phyloP scores from a whole-genome alignment of 495 filamentous ascomycete genomes.

The Trichoderma orchidacearum region DNA sequence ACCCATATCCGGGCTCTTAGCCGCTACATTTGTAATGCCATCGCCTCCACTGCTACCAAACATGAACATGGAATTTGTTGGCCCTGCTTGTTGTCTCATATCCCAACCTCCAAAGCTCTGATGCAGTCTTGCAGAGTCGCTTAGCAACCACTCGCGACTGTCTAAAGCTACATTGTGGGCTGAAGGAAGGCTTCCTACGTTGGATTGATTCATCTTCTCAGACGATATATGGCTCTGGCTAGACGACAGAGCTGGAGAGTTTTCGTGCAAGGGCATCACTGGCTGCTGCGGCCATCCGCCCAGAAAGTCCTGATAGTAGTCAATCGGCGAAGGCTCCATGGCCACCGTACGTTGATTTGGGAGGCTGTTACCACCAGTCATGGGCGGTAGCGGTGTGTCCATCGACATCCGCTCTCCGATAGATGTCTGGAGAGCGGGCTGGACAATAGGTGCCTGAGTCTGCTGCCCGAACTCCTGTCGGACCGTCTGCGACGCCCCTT shows the following conservation, averaged over 20 bases:
- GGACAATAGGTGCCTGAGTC: background rate
- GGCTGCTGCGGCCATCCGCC: background rate
- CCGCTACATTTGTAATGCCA: background rate
- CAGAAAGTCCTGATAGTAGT: background rate
- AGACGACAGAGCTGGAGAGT: background rate
- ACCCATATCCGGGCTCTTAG: background rate
- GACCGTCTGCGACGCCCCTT: constrained; percentile 8
- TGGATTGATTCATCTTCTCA: background rate
- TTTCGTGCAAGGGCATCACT: background rate
- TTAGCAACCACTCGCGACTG: background rate
- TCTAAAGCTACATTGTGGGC: background rate
- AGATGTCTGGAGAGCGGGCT: background rate
- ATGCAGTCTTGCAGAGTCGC: background rate
- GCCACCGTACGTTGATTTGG: background rate
- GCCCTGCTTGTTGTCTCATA: background rate
- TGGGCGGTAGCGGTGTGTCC: background rate
- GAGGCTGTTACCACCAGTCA: background rate
- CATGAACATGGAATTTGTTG: background rate
- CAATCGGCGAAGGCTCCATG: background rate
- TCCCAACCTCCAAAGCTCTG: background rate
- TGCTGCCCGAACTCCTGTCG: constrained; percentile 2
- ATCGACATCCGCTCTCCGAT: background rate
- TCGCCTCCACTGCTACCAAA: background rate
- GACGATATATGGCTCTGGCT: background rate
- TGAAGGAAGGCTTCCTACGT: no score